Evolutionary conservation across 2,329 filamentous ascomycete genomes (phyloP), one percentile per base, ranked within the genome.

Genomic region (Lizonia empirigonia): DNA sequence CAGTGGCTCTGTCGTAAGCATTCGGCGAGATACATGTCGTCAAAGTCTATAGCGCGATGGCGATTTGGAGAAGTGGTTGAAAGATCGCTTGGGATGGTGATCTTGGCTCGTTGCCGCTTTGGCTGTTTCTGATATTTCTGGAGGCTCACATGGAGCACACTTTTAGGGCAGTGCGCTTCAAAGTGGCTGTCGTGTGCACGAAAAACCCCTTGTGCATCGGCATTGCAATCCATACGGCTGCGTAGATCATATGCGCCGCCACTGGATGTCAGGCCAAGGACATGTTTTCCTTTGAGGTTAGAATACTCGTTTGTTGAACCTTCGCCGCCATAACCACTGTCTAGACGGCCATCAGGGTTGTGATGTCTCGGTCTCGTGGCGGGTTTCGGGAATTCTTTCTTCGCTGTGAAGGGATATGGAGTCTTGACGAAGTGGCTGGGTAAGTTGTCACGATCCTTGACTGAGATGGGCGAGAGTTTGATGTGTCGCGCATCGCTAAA

Each of bases 391-490:
- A 67, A 68, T 22, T 64, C 58, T 27, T 68, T 67, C 33, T 61
- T 64, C 3, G 58, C 50, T 3, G 53, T 58, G 34, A 65, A 67
- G 0, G 62, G 65, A 34, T 70, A 67, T 8, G 64, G 64, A 5
- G 63, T 70, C 19, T 58, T 63, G 35, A 67, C 59, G 39, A 65
- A 68, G 40, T 68, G 61, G 6, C 59, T 40, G 0, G 66, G 62
- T 2, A 65, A 53, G 36, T 65, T 55, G 22, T 65, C 49, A 20
- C 50, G 50, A 16, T 60, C 45, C 16, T 41, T 27, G 5, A 50
- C 58, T 9, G 47, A 50, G 1, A 63, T 44, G 4, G 65, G 59
- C 4, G 59, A 53, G 5, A 63, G 30, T 13, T 49, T 61, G 29
- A 63, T 58, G 15, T 57, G 61, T 12, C 62, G 49, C n/a, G 56